Percentiles rank a stretch among this genome's conserved stretches.
These are phyloP conservation scores for Tephrocybe sp. DNA, from an alignment of 768 basidiomycete species.

Conservation along the genomic window DNA sequence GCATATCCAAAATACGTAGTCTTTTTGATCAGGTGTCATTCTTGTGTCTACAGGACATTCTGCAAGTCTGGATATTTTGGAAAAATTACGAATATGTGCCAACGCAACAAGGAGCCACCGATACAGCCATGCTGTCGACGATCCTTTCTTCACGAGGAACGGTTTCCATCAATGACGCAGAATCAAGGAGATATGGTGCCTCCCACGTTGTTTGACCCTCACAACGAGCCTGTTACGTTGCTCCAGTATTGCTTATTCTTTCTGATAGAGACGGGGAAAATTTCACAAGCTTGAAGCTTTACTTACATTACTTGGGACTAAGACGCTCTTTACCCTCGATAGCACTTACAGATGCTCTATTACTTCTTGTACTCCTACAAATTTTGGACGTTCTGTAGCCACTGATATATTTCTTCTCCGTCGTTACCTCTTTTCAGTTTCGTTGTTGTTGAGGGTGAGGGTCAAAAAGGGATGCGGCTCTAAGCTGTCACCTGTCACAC, in stretches of 20 bases:
- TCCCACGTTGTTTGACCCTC: not conserved
- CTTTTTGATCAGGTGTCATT: not conserved
- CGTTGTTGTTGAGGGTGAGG: no score
- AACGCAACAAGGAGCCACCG: not conserved
- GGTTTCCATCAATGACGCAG: not conserved
- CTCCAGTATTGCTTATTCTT: no score
- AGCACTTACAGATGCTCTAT: no score
- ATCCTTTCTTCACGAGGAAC: constrained; percentile 3
- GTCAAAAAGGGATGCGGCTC: no score
- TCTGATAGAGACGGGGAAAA: no score
- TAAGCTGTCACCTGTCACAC: no score
- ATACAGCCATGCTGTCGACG: constrained; percentile 5
- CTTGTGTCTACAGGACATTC: constrained; percentile 13
- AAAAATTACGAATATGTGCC: not conserved
- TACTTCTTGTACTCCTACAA: not conserved
- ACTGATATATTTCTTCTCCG: not conserved
- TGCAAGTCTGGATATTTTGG: constrained; percentile 19
- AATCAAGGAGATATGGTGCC: not conserved
- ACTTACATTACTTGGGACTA: no score
- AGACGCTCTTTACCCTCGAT: no score
- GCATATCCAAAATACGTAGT: not conserved
- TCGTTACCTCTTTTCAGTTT: no score
- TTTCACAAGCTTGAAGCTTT: no score
- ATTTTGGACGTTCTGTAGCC: not conserved
- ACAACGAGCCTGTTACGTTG: no score